phyloP scores from a whole-genome alignment of 2,329 filamentous ascomycete genomes.

The Penicillium sp. region DNA sequence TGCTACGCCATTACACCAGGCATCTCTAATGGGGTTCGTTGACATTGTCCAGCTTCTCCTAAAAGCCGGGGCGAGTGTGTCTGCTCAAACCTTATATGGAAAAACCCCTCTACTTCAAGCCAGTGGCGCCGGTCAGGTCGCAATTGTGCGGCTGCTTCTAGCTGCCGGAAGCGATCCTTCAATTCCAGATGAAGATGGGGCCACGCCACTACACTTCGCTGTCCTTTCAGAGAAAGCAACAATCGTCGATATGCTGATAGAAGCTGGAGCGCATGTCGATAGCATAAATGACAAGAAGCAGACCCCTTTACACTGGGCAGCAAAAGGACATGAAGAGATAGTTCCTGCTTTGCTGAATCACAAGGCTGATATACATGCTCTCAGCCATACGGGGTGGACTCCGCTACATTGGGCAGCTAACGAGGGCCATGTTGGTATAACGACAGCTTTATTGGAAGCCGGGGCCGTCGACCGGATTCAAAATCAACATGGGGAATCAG shows the following conservation, averaged over 20 bases:
- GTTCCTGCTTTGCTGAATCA: not conserved
- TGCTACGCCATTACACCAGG: conserved; percentile 13
- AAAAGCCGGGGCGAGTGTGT: not conserved
- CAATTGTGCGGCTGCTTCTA: not conserved
- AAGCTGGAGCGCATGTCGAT: conserved; percentile 1
- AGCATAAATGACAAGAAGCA: not conserved
- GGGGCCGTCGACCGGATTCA: not conserved
- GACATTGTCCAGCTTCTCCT: conserved; percentile 7
- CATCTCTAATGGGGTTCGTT: conserved; percentile 4
- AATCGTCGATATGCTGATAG: conserved; percentile 1
- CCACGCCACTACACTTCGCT: conserved; percentile 2
- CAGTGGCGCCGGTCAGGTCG: not conserved
- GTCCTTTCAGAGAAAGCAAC: not conserved
- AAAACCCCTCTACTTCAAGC: conserved; percentile 3
- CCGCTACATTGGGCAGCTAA: conserved; percentile 1
- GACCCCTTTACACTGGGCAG: conserved; percentile 4
- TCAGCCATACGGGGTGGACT: conserved; percentile 2
- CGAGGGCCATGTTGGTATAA: conserved; percentile 1
- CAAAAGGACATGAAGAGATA: conserved; percentile 1
- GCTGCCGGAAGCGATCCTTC: conserved; percentile 1
- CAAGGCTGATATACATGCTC: not conserved
- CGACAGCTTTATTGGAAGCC: not conserved
- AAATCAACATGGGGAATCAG: conserved; percentile 2
- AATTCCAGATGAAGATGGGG: not conserved
- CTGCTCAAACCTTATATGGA: not conserved